phyloP scores from a whole-genome alignment of 495 filamentous ascomycete genomes.

The Penicillium verhagenii region DNA sequence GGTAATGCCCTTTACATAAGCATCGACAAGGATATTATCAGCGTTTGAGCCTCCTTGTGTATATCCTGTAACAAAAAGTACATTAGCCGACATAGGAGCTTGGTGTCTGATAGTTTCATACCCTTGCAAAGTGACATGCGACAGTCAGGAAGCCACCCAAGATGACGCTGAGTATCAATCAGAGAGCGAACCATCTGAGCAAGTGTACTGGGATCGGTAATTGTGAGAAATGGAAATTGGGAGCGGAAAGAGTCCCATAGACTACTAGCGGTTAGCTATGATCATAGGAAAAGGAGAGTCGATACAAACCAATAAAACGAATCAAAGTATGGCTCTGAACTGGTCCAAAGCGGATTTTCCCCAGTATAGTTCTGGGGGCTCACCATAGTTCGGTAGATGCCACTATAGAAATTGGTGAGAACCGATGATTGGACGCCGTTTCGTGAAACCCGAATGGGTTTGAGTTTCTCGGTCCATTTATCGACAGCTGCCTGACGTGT shows the following conservation, averaged over 20 bases:
- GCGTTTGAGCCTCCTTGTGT: slow-evolving; percentile 76
- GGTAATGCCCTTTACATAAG: slow-evolving; percentile 67
- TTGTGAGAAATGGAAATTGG: slow-evolving; percentile 62
- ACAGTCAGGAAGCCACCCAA: slow-evolving; percentile 67
- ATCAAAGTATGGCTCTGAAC: slow-evolving; percentile 62
- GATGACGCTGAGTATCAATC: slow-evolving; percentile 69
- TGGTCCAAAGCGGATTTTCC: slow-evolving; percentile 70
- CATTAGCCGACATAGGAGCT: background rate
- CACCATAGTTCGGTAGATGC: slow-evolving; percentile 57
- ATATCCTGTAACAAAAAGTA: slow-evolving; percentile 24
- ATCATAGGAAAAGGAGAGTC: background rate
- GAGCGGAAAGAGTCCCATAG: slow-evolving; percentile 65
- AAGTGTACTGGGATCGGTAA: slow-evolving; percentile 61
- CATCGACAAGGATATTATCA: slow-evolving; percentile 74
- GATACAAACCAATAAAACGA: slow-evolving; percentile 52
- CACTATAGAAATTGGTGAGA: slow-evolving; percentile 58
- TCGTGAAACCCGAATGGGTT: slow-evolving; percentile 46
- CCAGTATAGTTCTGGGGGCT: slow-evolving; percentile 73
- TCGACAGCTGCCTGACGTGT: slow-evolving; percentile 41
- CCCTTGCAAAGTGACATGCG: slow-evolving; percentile 73
- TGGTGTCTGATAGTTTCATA: slow-evolving; percentile 5
- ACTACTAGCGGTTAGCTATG: slow-evolving; percentile 23
- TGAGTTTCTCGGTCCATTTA: slow-evolving; percentile 54
- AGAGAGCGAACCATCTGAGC: slow-evolving; percentile 65
- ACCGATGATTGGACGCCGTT: slow-evolving; percentile 54